These are phyloP conservation scores for Boletellus ananiceps DNA, from an alignment of 768 basidiomycete genomes.

Conservation along the genomic window DNA sequence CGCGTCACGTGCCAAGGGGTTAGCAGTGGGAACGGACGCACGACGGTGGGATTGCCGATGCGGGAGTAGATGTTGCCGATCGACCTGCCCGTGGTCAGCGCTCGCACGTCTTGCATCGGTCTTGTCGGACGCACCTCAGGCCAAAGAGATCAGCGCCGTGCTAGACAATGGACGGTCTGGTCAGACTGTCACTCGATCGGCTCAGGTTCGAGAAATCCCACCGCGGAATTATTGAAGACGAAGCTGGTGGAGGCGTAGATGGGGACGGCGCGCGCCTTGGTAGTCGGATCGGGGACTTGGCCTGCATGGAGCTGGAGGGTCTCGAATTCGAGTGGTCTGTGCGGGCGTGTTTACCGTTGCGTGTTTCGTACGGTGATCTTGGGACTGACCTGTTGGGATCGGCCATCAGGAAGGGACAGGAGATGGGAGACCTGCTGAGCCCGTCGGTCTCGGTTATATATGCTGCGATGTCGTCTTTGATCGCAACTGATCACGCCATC, in stretches of 20 bases:
- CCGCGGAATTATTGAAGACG: conserved; percentile 52
- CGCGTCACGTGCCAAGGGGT: not conserved
- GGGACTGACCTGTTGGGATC: conserved; percentile 20
- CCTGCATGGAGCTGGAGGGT: conserved; percentile 64
- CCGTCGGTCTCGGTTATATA: not conserved
- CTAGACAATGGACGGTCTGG: conserved; percentile 16
- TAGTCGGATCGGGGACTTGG: conserved; percentile 46
- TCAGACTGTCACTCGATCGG: no score
- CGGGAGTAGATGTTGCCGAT: conserved; percentile 52
- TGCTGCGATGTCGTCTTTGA: not conserved
- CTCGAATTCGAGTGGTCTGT: conserved; percentile 49
- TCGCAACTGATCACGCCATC: conserved; percentile 13
- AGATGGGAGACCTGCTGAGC: not conserved
- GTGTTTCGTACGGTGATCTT: no score
- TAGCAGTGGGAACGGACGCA: conserved; percentile 25
- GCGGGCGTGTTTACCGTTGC: no score
- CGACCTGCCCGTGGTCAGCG: conserved; percentile 22
- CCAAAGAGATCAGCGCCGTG: conserved; percentile 55
- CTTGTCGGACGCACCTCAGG: conserved; percentile 29
- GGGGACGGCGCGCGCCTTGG: conserved; percentile 58
- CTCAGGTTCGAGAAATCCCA: conserved; percentile 11
- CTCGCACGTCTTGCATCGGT: not conserved
- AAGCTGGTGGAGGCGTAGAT: conserved; percentile 57
- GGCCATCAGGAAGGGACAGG: conserved; percentile 14
- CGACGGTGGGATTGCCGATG: conserved; percentile 53